These are phyloP conservation scores for Aspergillus tanneri DNA, from an alignment of 2,329 filamentous ascomycete species.

Conservation along the genomic window DNA sequence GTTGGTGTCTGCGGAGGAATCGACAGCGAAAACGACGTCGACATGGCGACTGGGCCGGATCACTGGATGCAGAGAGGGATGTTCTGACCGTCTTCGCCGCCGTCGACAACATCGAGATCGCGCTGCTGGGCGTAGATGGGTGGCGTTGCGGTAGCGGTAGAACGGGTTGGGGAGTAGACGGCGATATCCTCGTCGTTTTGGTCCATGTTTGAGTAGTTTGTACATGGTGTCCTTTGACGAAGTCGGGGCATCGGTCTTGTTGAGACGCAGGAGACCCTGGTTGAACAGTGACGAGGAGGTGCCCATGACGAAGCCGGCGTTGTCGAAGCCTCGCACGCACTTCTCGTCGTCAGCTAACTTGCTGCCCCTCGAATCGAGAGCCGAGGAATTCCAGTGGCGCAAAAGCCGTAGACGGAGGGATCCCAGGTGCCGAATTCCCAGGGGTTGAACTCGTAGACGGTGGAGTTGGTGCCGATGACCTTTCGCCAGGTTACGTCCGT, in stretches of 20 bases:
- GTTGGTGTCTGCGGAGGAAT: constrained; percentile 71
- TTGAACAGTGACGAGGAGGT: constrained; percentile 87
- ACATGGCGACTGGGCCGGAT: constrained; percentile 70
- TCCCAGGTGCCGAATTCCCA: constrained; percentile 79
- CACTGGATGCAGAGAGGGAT: constrained; percentile 74
- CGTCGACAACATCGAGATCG: constrained; percentile 71
- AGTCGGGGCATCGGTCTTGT: constrained; percentile 51
- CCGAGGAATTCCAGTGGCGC: constrained; percentile 69
- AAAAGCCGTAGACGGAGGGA: constrained; percentile 68
- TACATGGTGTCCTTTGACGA: constrained; percentile 55
- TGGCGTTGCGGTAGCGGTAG: constrained; percentile 44
- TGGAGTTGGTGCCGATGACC: constrained; percentile 68
- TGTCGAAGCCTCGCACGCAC: constrained; percentile 80
- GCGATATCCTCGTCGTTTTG: constrained; percentile 69
- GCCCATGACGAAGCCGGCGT: constrained; percentile 78
- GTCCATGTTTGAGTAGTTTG: constrained; percentile 57
- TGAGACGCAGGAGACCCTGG: constrained; percentile 65
- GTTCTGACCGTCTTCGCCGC: constrained; percentile 75
- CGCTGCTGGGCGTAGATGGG: constrained; percentile 57
- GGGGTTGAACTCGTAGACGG: constrained; percentile 74
- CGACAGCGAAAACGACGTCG: constrained; percentile 79
- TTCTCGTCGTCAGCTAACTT: constrained; percentile 52
- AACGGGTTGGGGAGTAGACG: constrained; percentile 76
- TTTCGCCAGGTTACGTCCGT: constrained; percentile 63
- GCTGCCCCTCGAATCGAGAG: constrained; percentile 66